These are phyloP conservation scores for Agroathelia rolfsii DNA, from an alignment of 1,284 basidiomycete genomes.

Conservation along the genomic window DNA sequence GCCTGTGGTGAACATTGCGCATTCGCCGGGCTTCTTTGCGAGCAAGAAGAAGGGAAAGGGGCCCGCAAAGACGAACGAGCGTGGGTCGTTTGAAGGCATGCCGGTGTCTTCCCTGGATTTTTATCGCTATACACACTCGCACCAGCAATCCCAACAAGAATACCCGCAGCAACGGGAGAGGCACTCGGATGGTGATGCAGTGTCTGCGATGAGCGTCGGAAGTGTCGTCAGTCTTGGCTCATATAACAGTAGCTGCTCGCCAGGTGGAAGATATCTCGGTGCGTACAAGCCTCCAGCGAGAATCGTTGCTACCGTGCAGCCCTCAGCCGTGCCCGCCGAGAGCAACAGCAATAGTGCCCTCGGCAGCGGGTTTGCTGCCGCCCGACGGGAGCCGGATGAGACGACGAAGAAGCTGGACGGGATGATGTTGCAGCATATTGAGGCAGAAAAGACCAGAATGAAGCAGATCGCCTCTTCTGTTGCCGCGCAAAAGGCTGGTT, in stretches of 20 bases:
- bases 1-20: constrained; percentile 26
- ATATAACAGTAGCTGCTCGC: too few relatives aligned
- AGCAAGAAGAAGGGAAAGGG: constrained; percentile 6
- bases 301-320: not conserved
- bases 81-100: constrained; percentile 1
- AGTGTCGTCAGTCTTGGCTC: too few relatives aligned
- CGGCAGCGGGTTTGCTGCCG: constrained; percentile 13
- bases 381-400: constrained; percentile 36
- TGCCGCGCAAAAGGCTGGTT: too few relatives aligned
- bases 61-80: not conserved
- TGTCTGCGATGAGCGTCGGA: not conserved
- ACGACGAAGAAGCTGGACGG: constrained; percentile 58
- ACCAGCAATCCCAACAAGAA: too few relatives aligned
- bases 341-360: constrained; percentile 7
- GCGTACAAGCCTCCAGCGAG: too few relatives aligned
- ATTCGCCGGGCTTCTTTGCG: constrained; percentile 20
- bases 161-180: not conserved
- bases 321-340: not conserved
- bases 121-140: too few relatives aligned
- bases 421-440: constrained; percentile 66
- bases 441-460: too few relatives aligned
- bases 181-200: not conserved
- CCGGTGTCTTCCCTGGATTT: too few relatives aligned
- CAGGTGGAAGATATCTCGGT: too few relatives aligned
- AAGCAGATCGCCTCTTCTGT: too few relatives aligned